Evolutionary conservation across 106 monocot genomes (phyloP).

Genomic region (Acanthochlamys bracteata): DNA sequence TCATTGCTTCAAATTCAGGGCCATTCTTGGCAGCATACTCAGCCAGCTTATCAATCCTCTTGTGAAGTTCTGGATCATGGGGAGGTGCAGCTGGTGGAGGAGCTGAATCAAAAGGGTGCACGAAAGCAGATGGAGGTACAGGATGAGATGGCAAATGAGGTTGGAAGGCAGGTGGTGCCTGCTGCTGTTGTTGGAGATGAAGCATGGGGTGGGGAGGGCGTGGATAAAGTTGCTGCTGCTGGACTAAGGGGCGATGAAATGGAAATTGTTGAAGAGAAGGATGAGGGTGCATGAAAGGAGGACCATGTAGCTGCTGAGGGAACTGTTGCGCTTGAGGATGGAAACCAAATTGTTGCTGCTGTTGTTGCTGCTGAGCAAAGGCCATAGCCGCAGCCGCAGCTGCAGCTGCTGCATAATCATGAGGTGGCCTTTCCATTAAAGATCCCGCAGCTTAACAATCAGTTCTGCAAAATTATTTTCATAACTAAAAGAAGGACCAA

Average conservation of each 20-base stretch:
- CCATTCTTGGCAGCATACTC: constrained; percentile 90
- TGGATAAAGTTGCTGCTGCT: constrained; percentile 52
- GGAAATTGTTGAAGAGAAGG: constrained; percentile 50
- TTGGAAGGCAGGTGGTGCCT: constrained; percentile 20
- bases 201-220: constrained; percentile 32
- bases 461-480: too few relatives aligned
- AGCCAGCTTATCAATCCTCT: constrained; percentile 76
- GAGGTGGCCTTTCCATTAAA: constrained; percentile 69
- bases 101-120: constrained; percentile 44
- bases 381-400: too few relatives aligned
- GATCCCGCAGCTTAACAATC: too few relatives aligned
- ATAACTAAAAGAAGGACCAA: too few relatives aligned
- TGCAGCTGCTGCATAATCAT: constrained; percentile 77
- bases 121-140: constrained; percentile 29
- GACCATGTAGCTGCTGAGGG: constrained; percentile 42
- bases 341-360: constrained; percentile 48
- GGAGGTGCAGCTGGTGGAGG: constrained; percentile 59
- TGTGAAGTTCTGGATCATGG: constrained; percentile 79
- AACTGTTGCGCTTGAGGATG: constrained; percentile 47
- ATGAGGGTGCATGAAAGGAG: constrained; percentile 51
- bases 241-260: constrained; percentile 35
- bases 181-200: constrained; percentile 48
- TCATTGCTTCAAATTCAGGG: constrained; percentile 85
- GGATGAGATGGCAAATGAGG: constrained; percentile 45
- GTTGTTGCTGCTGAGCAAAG: constrained; percentile 64